A percentile compares a stretch with the other conserved stretches of the same genome.
Evolutionary conservation across 768 basidiomycete genomes (phyloP).

Genomic region (Lactarius deliciosus): DNA sequence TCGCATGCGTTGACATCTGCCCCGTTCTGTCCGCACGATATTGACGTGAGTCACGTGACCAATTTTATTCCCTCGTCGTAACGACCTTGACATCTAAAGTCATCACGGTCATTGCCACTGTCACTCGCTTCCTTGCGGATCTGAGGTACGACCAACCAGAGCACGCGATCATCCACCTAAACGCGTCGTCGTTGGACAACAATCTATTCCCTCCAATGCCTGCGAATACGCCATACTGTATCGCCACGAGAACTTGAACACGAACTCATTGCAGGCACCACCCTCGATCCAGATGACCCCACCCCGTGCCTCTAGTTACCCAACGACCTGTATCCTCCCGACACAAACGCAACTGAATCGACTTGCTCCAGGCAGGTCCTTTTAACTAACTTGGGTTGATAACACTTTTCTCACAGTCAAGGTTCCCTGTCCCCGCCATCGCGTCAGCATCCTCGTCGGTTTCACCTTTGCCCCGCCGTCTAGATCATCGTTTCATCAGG

Average conservation of each 20-base stretch:
- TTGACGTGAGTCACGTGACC: no score
- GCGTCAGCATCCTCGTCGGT: neutral
- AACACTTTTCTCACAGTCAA: neutral
- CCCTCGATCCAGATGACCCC: conserved; percentile 17
- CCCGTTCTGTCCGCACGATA: no score
- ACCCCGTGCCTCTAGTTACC: neutral
- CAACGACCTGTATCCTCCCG: neutral
- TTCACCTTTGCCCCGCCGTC: conserved; percentile 16
- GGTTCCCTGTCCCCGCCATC: neutral
- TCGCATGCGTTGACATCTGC: no score
- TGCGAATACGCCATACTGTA: neutral
- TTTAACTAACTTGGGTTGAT: no score
- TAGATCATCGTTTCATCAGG: neutral
- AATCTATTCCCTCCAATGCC: neutral
- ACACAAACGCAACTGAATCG: neutral
- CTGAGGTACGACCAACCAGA: no score
- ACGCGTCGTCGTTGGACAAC: no score
- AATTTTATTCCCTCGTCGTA: no score
- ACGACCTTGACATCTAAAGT: no score
- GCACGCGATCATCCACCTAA: no score
- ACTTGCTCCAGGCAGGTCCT: no score
- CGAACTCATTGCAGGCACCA: conserved; percentile 25
- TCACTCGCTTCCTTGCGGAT: no score
- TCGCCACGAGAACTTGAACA: conserved; percentile 18
- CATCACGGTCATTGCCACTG: no score